Base-by-base conservation (phyloP, 148 eudicot genomes). In the Spergularia bocconei region DNA sequence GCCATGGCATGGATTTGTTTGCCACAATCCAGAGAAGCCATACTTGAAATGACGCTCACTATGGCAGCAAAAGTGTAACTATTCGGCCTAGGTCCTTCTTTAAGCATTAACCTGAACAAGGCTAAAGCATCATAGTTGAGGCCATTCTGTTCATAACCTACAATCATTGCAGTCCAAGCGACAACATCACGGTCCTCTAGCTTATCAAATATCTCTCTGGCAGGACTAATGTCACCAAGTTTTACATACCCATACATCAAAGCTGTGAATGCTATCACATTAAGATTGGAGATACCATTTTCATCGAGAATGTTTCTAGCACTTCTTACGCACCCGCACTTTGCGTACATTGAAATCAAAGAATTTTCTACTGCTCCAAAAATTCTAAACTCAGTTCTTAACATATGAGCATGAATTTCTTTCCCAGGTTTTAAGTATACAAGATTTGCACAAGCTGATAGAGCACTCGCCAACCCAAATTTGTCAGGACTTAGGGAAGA, bases 151-250 rank as follows among this genome's bases (percentile, higher is more conserved):
- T 81, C 81, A 58, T 84, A 84, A 17, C 87, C 85, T 41, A 84
- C 87, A 60, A 84, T 84, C 85, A 84, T 81, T 51, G 87, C 85
- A 9, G 87, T 84, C 85, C 87, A 84, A 51, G 79, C 71, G 54
- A 84, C 71, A 52, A 84, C 85, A 76, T 84, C 87, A 65, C 77
- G 77, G 63, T 70, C 25, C 50, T 70, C 69, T 53, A 84, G 65
- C 14, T 74, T 75, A 80, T 84, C 82, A 79, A 84, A 84, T 64
- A 84, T 70, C 56, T 76, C 67, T 69, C 85, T 79, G 2, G 87
- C 87, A 5, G 87, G 82, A 53, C 41, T 73, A 41, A 84, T 53
- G 61, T 84, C 82, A 10, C 87, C 84, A 36, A 79, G 78, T 64
- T 84, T 84, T 63, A 82, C 76, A 79, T 82, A 84, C 48, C 87